Base-by-base conservation (phyloP, 257 asterid genomes). In the Paulownia fortunei region DNA sequence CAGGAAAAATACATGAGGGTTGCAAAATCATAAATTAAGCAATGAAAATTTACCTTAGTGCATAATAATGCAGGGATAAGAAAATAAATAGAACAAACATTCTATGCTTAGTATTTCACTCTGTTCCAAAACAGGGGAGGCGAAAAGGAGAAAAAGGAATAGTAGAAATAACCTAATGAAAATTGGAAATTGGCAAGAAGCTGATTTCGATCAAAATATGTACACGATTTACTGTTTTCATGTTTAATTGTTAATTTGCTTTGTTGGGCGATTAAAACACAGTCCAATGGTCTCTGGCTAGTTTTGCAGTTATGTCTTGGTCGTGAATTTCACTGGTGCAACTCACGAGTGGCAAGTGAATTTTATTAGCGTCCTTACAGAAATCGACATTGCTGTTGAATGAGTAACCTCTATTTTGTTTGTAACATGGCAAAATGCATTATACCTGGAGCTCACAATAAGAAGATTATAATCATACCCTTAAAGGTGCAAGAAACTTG, bases 401-500 rank as follows among this genome's bases (percentile, higher is more conserved):
- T 49, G 54, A 10, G 3, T 18, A 65, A 5, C n/a, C 18, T 34
- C 8, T 26, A 63, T 30, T 63, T 63, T 9, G 30, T 16, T 0
- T 30, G 16, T 34, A 58, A 64, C 49, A 72, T 30, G 49, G 46
- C 5, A 24, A 55, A 61, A 37, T 58, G 70, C 15, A 42, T 36
- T 55, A 44, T 55, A 36, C 27, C 56, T 32, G 55, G 42, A 73
- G 56, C 56, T 27, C 8, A 42, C 24, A 56, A 60, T 59, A 59
- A 23, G 36, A 11, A 64, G 37, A 72, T 79, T 69, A 79, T 19
- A 54, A 9, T 5, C 88, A 52, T 88, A 95, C 99, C 94, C 90
- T 86, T 79, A 93, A 77, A 47, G 97, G 99, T 75, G 94, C 92
- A 41, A 90, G 87, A 79, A 90, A 96, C 85, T 96, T 96, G 76